These are phyloP conservation scores for Simmondsia chinensis DNA, from an alignment of 148 eudicot genomes.

Conservation along the genomic window DNA sequence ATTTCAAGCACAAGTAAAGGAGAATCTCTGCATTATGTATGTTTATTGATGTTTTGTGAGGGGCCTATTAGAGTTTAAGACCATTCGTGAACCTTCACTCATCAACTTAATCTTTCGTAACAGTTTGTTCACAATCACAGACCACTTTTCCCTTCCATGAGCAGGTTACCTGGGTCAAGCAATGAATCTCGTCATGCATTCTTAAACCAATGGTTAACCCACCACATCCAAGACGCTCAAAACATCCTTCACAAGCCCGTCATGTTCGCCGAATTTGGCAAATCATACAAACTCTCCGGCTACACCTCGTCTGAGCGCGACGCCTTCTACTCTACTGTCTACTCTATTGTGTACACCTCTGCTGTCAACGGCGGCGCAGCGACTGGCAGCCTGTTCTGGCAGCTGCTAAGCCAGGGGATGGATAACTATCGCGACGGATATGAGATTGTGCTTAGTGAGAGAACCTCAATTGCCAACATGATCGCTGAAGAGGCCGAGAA, in stretches of 20 bases:
- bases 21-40: too few relatives aligned
- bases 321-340: conserved; percentile 17
- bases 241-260: conserved; percentile 44
- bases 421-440: conserved; percentile 48
- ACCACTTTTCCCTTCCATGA: neutral
- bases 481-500: conserved; percentile 30
- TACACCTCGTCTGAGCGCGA: conserved; percentile 27
- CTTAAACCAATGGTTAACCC: conserved; percentile 28
- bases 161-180: conserved; percentile 34
- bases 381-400: conserved; percentile 70
- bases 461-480: conserved; percentile 22
- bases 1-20: too few relatives aligned
- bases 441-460: conserved; percentile 31
- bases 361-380: conserved; percentile 47
- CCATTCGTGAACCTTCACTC: too few relatives aligned
- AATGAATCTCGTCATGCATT: conserved; percentile 27
- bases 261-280: conserved; percentile 57
- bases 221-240: conserved; percentile 47
- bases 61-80: too few relatives aligned
- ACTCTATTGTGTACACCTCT: conserved; percentile 29
- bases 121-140: neutral
- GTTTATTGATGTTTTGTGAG: too few relatives aligned
- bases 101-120: neutral
- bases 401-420: conserved; percentile 38
- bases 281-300: conserved; percentile 32